Conservation (phyloP, 345 rosid genomes). For the Populus ilicifolia region DNA sequence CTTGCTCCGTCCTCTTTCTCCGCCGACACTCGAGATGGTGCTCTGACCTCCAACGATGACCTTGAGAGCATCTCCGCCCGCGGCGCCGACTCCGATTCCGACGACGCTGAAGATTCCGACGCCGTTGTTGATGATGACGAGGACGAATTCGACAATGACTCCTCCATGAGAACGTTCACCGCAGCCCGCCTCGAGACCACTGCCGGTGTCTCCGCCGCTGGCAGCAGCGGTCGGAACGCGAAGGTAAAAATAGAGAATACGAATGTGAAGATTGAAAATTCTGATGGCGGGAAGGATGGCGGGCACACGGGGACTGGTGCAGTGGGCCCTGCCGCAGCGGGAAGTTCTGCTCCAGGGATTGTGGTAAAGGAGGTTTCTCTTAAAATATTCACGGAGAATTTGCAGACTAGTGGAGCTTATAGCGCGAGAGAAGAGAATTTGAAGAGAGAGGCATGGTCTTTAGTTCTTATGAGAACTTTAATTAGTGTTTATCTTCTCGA, state of each 20-base stretch:
- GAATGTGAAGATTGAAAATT: slow-evolving; percentile 69
- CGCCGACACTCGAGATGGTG: slow-evolving; percentile 92
- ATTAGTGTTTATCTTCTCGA: not conserved
- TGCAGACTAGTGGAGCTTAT: slow-evolving; percentile 97
- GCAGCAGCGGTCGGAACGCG: slow-evolving; percentile 40
- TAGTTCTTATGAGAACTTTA: not conserved
- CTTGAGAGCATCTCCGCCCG: slow-evolving; percentile 98
- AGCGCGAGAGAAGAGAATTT: slow-evolving; percentile 90
- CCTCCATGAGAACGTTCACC: slow-evolving; percentile 86
- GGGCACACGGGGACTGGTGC: slow-evolving; percentile 36
- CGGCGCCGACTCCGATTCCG: slow-evolving; percentile 71
- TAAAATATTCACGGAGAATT: slow-evolving; percentile 81
- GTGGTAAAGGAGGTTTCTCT: slow-evolving; percentile 68
- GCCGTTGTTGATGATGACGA: slow-evolving; percentile 93
- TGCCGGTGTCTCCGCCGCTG: slow-evolving; percentile 32
- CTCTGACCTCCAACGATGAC: slow-evolving; percentile 88
- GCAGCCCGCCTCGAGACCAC: slow-evolving; percentile 67
- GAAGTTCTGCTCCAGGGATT: slow-evolving; percentile 45
- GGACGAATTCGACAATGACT: slow-evolving; percentile 75
- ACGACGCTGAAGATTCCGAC: slow-evolving; percentile 82
- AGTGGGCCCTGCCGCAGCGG: slow-evolving; percentile 33
- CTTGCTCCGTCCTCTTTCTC: slow-evolving; percentile 88
- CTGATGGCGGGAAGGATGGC: slow-evolving; percentile 61
- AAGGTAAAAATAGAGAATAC: slow-evolving; percentile 67
- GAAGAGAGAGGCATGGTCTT: slow-evolving; percentile 69